These are phyloP conservation scores for Ophiostoma perfectum DNA, from an alignment of 2,329 filamentous ascomycete species.

Conservation along the genomic window DNA sequence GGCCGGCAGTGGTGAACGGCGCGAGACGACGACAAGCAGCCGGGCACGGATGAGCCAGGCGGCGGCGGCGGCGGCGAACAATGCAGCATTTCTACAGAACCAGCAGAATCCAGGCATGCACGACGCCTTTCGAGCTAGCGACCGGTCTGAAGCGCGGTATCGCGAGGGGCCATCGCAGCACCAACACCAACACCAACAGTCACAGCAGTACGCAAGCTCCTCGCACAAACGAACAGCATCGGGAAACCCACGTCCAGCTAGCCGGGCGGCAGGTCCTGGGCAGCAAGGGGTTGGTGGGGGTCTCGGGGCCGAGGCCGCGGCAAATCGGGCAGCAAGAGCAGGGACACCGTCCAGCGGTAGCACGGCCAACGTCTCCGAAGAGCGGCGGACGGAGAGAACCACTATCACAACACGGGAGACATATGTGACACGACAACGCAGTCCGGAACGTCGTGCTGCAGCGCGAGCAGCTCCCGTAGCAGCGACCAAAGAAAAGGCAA, in stretches of 20 bases:
- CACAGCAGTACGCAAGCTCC: slow-evolving; percentile 33
- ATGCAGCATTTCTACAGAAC: slow-evolving; percentile 19
- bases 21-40: slow-evolving; percentile 13
- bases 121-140: slow-evolving; percentile 26
- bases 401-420: slow-evolving; percentile 58
- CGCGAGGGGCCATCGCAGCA: slow-evolving; percentile 35
- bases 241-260: slow-evolving; percentile 49
- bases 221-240: slow-evolving; percentile 55
- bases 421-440: slow-evolving; percentile 53
- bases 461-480: slow-evolving; percentile 33
- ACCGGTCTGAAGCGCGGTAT: slow-evolving; percentile 33
- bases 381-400: slow-evolving; percentile 51
- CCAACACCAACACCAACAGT: slow-evolving; percentile 14
- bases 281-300: neutral
- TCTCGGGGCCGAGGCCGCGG: neutral
- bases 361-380: slow-evolving; percentile 37
- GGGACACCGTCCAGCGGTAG: slow-evolving; percentile 21
- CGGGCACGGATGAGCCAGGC: slow-evolving; percentile 34
- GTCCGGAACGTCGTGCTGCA: slow-evolving; percentile 46
- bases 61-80: slow-evolving; percentile 15
- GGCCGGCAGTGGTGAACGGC: slow-evolving; percentile 24
- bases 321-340: slow-evolving; percentile 11
- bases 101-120: slow-evolving; percentile 16
- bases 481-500: slow-evolving; percentile 21
- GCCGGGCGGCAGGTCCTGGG: slow-evolving; percentile 35